Evolutionary conservation across 1,139 yeast species (phyloP).

Genomic region (Nakaseomyces nivariensis): DNA sequence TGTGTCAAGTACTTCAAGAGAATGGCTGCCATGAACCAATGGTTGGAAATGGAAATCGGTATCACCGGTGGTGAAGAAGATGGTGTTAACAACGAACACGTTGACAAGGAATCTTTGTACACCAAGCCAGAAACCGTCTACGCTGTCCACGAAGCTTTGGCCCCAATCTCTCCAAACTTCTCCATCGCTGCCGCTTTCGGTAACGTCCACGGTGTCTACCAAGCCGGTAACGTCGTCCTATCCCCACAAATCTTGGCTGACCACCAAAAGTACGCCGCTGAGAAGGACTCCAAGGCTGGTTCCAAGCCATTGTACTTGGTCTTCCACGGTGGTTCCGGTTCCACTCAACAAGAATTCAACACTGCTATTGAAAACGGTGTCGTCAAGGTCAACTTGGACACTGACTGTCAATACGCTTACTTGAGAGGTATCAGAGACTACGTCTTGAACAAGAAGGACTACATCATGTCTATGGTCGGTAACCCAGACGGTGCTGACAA

Average conservation of each 20-base stretch:
- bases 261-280: slow-evolving; percentile 79
- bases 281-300: slow-evolving; percentile 46
- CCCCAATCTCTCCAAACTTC: slow-evolving; percentile 93
- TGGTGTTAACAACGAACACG: slow-evolving; percentile 98
- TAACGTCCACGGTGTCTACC: slow-evolving; percentile 99
- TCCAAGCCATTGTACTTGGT: slow-evolving; percentile 87
- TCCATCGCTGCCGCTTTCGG: slow-evolving; percentile 99
- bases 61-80: slow-evolving; percentile 99
- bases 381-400: slow-evolving; percentile 97
- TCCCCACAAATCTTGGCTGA: slow-evolving; percentile 91
- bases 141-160: slow-evolving; percentile 80
- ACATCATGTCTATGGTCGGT: slow-evolving; percentile 81
- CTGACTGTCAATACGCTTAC: slow-evolving; percentile 98
- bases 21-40: slow-evolving; percentile 90
- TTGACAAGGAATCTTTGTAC: slow-evolving; percentile 77
- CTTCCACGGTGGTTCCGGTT: slow-evolving; percentile 99
- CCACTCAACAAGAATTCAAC: slow-evolving; percentile 83
- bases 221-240: slow-evolving; percentile 96
- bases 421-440: slow-evolving; percentile 94
- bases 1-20: slow-evolving; percentile 93
- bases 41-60: slow-evolving; percentile 99
- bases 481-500: slow-evolving; percentile 99
- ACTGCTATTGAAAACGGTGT: slow-evolving; percentile 89
- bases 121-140: slow-evolving; percentile 94
- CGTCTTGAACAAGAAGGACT: slow-evolving; percentile 91